Evolutionary conservation across 495 filamentous ascomycete genomes (phyloP), one percentile per base, ranked within the genome.

Genomic region (Neurospora sp.): DNA sequence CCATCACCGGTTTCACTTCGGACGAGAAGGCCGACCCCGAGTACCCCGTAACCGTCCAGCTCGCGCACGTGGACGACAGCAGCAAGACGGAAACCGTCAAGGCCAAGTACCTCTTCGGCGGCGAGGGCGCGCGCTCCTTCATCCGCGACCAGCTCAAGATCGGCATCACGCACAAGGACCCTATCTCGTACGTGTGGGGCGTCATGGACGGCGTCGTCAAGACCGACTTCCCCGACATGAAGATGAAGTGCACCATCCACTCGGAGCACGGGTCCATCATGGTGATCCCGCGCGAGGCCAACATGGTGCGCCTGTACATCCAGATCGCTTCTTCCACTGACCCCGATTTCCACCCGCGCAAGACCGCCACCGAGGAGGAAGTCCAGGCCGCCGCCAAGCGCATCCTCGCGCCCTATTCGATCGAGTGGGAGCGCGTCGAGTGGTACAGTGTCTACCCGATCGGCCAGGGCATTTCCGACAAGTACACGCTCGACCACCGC

Each of bases 171-270:
- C 85, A 88, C 78, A 88, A 86, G 74, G 86, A 89, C 76, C 89
- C 89, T 3, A 89, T 91, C 74, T 85, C 89, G 9, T 83, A 89
- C 76, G 87, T 93, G 42, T 94, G 91, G 91, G 91, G 90, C 48
- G 91, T 94, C 35, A 85, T 94, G 79, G 91, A 94, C 76, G 91
- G 91, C 9, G 90, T 92, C 4, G 87, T 93, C 16, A 86, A 91
- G 71, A 94, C 91, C 0, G 85, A 92, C 75, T 94, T 94, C 76
- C 91, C 91, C 10, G 91, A 94, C 78, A 88, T 94, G 77, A 89
- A 88, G 93, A 95, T 94, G 86, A 97, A 97, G 88, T 96, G 93
- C 82, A 96, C 91, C 1, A 89, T 94, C 71, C 88, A 91, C 72
- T 90, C 90, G 20, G 83, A 87, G 77, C 80, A 87, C 48, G 91